Conservation (phyloP, 2,329 filamentous ascomycete genomes). For the Juglanconis juglandina region DNA sequence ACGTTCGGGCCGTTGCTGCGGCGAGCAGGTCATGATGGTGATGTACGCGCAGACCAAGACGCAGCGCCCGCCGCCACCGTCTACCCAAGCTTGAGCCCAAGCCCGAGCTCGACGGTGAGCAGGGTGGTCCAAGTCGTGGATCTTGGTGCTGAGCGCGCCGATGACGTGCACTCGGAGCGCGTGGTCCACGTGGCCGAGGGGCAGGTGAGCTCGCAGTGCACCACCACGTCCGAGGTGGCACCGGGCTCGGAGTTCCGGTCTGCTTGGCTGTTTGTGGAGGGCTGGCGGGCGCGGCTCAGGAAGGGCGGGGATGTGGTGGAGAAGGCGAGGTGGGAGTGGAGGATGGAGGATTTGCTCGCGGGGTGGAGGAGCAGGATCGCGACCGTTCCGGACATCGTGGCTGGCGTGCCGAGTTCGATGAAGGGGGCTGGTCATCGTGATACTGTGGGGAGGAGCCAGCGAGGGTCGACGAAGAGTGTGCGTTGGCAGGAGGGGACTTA, state of each 20-base stretch:
- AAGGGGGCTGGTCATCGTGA: slow-evolving; percentile 3
- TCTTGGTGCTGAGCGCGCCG: slow-evolving; percentile 9
- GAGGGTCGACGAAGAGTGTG: slow-evolving; percentile 4
- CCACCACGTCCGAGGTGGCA: slow-evolving; percentile 11
- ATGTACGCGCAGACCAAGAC: not conserved
- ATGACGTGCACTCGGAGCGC: slow-evolving; percentile 13
- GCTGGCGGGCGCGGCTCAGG: slow-evolving; percentile 33
- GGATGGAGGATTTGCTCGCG: slow-evolving; percentile 20
- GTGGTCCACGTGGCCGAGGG: slow-evolving; percentile 5
- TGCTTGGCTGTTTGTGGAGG: slow-evolving; percentile 36
- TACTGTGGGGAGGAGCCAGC: not conserved
- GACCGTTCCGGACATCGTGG: slow-evolving; percentile 18
- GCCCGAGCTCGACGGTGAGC: not conserved
- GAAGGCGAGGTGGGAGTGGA: slow-evolving; percentile 31
- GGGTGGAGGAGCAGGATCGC: not conserved
- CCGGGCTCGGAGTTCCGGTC: slow-evolving; percentile 26
- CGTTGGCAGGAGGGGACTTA: slow-evolving; percentile 5
- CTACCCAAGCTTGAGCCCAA: too few species aligned
- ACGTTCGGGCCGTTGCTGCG: slow-evolving; percentile 7
- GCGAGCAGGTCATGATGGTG: not conserved
- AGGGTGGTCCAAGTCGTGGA: not conserved
- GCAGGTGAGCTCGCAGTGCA: slow-evolving; percentile 5
- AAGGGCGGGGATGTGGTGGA: slow-evolving; percentile 32
- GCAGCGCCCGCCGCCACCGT: too few species aligned
- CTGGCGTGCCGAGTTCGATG: slow-evolving; percentile 15